Conservation (phyloP, 805 yeast genomes). For the Wickerhamomyces hampshirensis region DNA sequence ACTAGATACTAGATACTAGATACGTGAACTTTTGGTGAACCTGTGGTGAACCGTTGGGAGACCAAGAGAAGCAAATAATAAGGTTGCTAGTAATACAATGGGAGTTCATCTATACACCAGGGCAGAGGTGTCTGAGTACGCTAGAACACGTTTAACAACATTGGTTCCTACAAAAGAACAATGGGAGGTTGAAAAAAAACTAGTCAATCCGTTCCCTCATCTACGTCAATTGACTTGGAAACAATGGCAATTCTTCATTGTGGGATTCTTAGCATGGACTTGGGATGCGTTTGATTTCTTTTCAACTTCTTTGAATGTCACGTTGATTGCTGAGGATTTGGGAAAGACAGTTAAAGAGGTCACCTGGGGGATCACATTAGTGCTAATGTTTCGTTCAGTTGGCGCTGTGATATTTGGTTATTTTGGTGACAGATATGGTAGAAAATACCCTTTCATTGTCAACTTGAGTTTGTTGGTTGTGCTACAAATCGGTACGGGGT, state of each 20-base stretch:
- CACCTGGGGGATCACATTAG: slow-evolving; percentile 57
- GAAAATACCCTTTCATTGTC: slow-evolving; percentile 52
- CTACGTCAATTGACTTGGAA: slow-evolving; percentile 40
- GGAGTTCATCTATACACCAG: slow-evolving; percentile 9
- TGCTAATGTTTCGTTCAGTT: slow-evolving; percentile 62
- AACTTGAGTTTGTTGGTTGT: slow-evolving; percentile 43
- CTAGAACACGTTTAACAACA: slow-evolving; percentile 41
- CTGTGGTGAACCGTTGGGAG: too few species aligned
- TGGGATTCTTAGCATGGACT: slow-evolving; percentile 57
- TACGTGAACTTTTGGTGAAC: too few species aligned
- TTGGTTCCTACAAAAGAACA: slow-evolving; percentile 43
- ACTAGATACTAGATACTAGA: too few species aligned
- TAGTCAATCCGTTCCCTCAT: slow-evolving; percentile 60
- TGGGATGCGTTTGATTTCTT: slow-evolving; percentile 67
- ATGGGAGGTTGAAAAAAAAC: slow-evolving; percentile 31
- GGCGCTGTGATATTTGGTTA: slow-evolving; percentile 62
- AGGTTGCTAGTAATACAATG: too few species aligned
- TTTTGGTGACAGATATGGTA: slow-evolving; percentile 55
- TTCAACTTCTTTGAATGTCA: slow-evolving; percentile 47
- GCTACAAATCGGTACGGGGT: slow-evolving; percentile 61
- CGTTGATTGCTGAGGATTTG: slow-evolving; percentile 42
- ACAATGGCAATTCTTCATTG: slow-evolving; percentile 50
- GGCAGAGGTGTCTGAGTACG: slow-evolving; percentile 10
- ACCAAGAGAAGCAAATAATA: too few species aligned
- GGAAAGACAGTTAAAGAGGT: slow-evolving; percentile 42